phyloP scores from a whole-genome alignment of 2,329 filamentous ascomycete species.

The Colletotrichum tamarilloi region DNA sequence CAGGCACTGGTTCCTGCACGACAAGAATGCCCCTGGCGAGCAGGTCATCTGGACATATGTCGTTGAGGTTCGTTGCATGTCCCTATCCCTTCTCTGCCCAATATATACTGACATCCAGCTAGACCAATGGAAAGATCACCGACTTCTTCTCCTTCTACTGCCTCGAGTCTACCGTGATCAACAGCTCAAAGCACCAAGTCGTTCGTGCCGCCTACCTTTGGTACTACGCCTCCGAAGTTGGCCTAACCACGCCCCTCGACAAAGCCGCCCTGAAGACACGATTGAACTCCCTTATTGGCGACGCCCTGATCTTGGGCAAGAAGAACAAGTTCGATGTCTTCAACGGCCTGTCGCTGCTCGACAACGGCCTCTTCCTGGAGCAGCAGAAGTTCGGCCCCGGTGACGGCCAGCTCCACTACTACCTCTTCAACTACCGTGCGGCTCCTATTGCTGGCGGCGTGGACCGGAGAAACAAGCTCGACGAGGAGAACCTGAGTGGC shows the following conservation, averaged over 20 bases:
- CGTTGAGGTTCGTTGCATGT: constrained; percentile 69
- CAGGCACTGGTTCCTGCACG: constrained; percentile 87
- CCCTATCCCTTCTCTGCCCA: not conserved
- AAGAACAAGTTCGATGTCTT: constrained; percentile 90
- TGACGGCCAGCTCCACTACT: constrained; percentile 95
- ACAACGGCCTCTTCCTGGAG: constrained; percentile 93
- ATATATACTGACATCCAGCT: constrained; percentile 33
- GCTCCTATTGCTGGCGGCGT: constrained; percentile 88
- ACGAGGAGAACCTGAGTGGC: constrained; percentile 82
- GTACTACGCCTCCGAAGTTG: constrained; percentile 92
- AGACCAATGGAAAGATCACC: constrained; percentile 79
- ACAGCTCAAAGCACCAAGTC: constrained; percentile 79
- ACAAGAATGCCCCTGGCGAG: constrained; percentile 71
- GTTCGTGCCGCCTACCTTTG: constrained; percentile 95
- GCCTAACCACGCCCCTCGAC: constrained; percentile 68
- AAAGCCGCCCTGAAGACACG: constrained; percentile 76
- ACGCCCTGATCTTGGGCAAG: constrained; percentile 90
- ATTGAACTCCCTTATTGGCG: constrained; percentile 82
- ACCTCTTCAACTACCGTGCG: constrained; percentile 96
- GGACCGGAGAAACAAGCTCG: constrained; percentile 80
- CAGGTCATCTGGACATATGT: constrained; percentile 96
- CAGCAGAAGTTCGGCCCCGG: constrained; percentile 95
- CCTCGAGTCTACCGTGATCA: constrained; percentile 92
- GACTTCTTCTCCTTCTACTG: constrained; percentile 98
- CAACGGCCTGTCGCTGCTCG: constrained; percentile 92